Base-by-base conservation (phyloP, 2,329 filamentous ascomycete genomes). In the Colletotrichum tanaceti region DNA sequence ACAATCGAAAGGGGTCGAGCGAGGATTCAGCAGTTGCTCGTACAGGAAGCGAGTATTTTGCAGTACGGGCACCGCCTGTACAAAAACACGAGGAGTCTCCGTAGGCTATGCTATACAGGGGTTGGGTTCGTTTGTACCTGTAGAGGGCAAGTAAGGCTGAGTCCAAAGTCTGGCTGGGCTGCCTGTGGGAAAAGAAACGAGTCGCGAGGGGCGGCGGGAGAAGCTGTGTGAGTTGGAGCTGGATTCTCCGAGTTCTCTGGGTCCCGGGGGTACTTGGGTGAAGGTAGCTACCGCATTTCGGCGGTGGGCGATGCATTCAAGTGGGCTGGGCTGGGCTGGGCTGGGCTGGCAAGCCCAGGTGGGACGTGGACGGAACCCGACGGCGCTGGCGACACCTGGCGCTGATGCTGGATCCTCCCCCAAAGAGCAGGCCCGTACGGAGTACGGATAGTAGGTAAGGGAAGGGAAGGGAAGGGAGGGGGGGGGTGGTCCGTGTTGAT, bases 231-330 rank as follows among this genome's bases (percentile, higher is more conserved):
- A 53, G 50, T 22, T 49, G 22, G 22, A 39, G 38, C 44, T 58
- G 44, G 46, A 28, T 24, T 50, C 58, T 32, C 7, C 10, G 32
- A 35, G 2, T 35, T 35, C 32, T 35, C 32, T 43, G 22, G 58
- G 32, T 5, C 13, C 32, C 22, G 58, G 20, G 63, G 24, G 32
- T 24, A 35, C 32, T 35, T 35, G 32, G 28, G 32, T 35, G 32
- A 9, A 35, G 32, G 32, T 35, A 35, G 3, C 32, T 35, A 10
- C 32, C 32, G 38, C 18, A 41, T 55, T 65, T 60, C 49, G 65
- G 65, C 65, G 61, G 65, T 68, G 65, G 65, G 65, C 65, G 65
- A 65, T 65, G 65, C 65, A 68, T 49, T 57, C 62, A 57, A 55
- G 65, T 68, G 65, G 59, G 58, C 58, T 57, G 57, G 49, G 50